Conservation (phyloP, 768 basidiomycete genomes). For the Pholiota molesta region DNA sequence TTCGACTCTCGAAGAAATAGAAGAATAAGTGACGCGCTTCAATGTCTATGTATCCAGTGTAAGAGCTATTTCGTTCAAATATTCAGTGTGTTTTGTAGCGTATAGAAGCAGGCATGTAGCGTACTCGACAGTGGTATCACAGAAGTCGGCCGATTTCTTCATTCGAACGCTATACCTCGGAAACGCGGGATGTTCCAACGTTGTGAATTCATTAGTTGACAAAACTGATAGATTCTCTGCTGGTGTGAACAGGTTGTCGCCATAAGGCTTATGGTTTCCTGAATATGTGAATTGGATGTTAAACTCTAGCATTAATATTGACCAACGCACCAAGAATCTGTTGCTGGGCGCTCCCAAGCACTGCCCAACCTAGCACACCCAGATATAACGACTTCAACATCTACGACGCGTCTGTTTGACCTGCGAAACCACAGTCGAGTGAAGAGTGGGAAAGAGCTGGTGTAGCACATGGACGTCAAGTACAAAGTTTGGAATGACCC, state of each 20-base stretch:
- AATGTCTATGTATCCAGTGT: slow-evolving; percentile 71
- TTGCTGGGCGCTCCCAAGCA: neutral
- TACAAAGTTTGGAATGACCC: too few relatives aligned
- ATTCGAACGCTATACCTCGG: slow-evolving; percentile 55
- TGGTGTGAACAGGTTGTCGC: slow-evolving; percentile 31
- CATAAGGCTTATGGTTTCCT: neutral
- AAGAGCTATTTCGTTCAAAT: slow-evolving; percentile 38
- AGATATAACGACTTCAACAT: slow-evolving; percentile 1
- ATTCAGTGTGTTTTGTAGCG: too few relatives aligned
- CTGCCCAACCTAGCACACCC: neutral
- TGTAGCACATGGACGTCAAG: neutral
- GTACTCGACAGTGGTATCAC: slow-evolving; percentile 59
- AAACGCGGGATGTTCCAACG: slow-evolving; percentile 50
- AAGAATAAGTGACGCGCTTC: slow-evolving; percentile 68
- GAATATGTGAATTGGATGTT: neutral
- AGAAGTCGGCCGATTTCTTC: slow-evolving; percentile 57
- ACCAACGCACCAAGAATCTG: neutral
- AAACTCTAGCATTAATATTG: neutral
- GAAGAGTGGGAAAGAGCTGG: neutral
- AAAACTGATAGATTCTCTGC: slow-evolving; percentile 35
- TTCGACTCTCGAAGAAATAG: slow-evolving; percentile 78
- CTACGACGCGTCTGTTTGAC: neutral
- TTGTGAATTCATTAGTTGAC: slow-evolving; percentile 37
- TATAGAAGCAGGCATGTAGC: slow-evolving; percentile 2
- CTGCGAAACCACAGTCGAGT: neutral